Base-by-base conservation (phyloP, 345 rosid genomes). In the Euclidium syriacum region DNA sequence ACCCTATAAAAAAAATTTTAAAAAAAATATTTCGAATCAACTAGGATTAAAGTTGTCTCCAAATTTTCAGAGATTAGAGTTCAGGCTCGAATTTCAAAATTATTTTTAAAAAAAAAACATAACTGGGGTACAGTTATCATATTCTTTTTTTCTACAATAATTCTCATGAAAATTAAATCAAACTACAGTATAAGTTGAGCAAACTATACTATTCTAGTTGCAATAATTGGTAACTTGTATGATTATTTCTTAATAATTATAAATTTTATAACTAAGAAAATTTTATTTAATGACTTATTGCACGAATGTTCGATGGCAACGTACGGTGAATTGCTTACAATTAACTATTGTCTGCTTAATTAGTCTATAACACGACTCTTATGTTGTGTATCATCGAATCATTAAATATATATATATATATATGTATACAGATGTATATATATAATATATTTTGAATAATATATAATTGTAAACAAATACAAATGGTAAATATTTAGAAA, bases 291-390 rank as follows among this genome's bases (percentile, higher is more conserved):
- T 58, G 51, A 58, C 51, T 58, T 51, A 27, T 58, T 58, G 40
- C 64, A 29, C 40, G 40, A 58, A 40, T 42, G 51, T 6, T 58
- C 19, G 64, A 58, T 58, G 51, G 64, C 40, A 27, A 42, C n/a
- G n/a, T n/a, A n/a, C 20, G 9, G 39, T 12, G 18, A 56, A 39
- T 24, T 24, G 14, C 4, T 38, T 36, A 23, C 11, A n/a, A 22
- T 55, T 36, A 55, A 23, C 19, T 34, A 20, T 14, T 36, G 5
- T 55, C 44, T 55, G 46, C 8, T 36, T 20, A 36, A 14, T 22
- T 23, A 55, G 47, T 25, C 35, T 38, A 39, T 39, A 58, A 49
- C 58, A 62, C 56, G 64, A 66, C 56, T 25, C 49, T 46, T 46
- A 4, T 44, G 6, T 46, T 46, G 5, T 44, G 6, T 46, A 30